Conservation (phyloP, 768 basidiomycete species). For the Lactarius psammicola region DNA sequence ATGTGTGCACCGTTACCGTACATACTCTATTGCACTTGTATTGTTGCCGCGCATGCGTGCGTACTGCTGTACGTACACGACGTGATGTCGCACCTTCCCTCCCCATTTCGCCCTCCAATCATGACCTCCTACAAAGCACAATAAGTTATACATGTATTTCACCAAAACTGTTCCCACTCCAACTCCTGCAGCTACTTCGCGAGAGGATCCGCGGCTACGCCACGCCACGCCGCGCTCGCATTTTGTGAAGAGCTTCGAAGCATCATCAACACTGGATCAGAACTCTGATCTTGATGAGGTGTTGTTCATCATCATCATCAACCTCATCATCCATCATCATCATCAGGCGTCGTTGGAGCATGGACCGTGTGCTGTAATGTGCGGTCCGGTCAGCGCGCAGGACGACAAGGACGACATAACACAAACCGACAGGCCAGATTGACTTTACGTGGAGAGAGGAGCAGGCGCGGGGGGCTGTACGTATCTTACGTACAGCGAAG, state of each 20-base stretch:
- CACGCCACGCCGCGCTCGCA: neutral
- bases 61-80: neutral
- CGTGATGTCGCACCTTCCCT: neutral
- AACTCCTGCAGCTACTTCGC: neutral
- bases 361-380: too few relatives aligned
- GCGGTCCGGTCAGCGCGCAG: too few relatives aligned
- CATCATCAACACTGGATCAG: neutral
- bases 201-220: neutral
- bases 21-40: too few relatives aligned
- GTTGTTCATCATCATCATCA: neutral
- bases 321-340: too few relatives aligned
- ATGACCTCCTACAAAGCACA: too few relatives aligned
- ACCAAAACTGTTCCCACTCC: neutral
- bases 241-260: neutral
- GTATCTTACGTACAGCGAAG: neutral
- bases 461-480: neutral
- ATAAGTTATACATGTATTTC: too few relatives aligned
- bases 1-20: neutral
- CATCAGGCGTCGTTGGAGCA: neutral
- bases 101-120: too few relatives aligned
- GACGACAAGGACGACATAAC: too few relatives aligned
- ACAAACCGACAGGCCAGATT: neutral
- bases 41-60: too few relatives aligned
- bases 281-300: neutral
- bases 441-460: too few relatives aligned